Conservation (phyloP, 768 basidiomycete genomes). For the Tricholomella constricta region DNA sequence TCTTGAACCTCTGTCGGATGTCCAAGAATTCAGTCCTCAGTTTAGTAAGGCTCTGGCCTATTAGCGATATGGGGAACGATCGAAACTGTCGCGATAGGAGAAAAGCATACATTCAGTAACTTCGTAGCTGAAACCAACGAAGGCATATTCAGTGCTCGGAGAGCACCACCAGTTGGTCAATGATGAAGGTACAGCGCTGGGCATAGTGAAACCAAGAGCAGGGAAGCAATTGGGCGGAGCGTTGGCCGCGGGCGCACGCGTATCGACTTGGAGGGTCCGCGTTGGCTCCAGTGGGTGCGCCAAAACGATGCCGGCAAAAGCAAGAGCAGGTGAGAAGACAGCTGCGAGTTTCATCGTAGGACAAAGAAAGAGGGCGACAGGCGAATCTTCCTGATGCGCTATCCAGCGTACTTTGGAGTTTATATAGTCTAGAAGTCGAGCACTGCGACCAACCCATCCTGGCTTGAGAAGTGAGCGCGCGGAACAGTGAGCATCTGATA, state of each 20-base stretch:
- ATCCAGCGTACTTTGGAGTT: neutral
- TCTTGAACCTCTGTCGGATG: constrained; percentile 58
- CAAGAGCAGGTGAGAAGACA: neutral
- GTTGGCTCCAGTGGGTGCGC: constrained; percentile 15
- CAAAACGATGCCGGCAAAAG: neutral
- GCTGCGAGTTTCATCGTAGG: constrained; percentile 6
- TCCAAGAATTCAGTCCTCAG: constrained; percentile 59
- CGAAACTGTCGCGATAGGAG: neutral
- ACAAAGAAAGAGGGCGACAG: neutral
- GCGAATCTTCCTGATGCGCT: neutral
- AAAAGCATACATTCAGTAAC: constrained; percentile 54
- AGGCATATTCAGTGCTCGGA: constrained; percentile 65
- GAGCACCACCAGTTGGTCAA: constrained; percentile 66
- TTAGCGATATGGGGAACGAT: neutral
- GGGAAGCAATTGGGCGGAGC: constrained; percentile 23
- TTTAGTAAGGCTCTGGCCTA: constrained; percentile 58
- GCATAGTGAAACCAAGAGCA: constrained; percentile 42
- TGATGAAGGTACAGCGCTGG: constrained; percentile 45
- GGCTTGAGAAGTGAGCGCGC: neutral
- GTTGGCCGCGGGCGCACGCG: neutral
- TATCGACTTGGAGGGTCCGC: constrained; percentile 8
- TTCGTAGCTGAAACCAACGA: constrained; percentile 79
- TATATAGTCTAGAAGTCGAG: constrained; percentile 9
- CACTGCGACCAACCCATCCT: neutral
- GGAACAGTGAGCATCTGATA: constrained; percentile 12